Evolutionary conservation across 2,329 filamentous ascomycete species (phyloP).

Genomic region (Aspergillus sp.): DNA sequence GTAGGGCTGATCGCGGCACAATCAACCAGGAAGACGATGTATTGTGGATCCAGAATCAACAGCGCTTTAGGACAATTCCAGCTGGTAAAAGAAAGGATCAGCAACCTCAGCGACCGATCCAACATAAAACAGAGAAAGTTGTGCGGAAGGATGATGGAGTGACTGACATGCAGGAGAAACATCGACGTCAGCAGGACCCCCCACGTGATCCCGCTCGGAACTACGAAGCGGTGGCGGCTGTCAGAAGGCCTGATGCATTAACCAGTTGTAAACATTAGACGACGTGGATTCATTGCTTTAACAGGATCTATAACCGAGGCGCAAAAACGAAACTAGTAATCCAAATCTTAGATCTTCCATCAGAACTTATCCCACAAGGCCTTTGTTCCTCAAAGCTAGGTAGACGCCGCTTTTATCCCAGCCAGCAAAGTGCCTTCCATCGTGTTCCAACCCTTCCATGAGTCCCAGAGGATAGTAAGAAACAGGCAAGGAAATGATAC

Average conservation of each 20-base stretch:
- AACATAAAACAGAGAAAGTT: too few species aligned
- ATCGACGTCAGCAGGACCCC: constrained; percentile 15
- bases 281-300: not conserved
- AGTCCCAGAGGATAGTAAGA: constrained; percentile 15
- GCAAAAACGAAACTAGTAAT: constrained; percentile 4
- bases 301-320: not conserved
- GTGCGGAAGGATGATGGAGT: not conserved
- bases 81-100: too few species aligned
- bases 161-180: not conserved
- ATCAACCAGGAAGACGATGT: too few species aligned
- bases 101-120: too few species aligned
- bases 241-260: too few species aligned
- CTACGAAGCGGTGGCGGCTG: not conserved
- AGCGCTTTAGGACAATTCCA: too few species aligned
- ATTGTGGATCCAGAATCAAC: too few species aligned
- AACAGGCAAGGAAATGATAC: constrained; percentile 12
- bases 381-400: constrained; percentile 13
- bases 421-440: constrained; percentile 10
- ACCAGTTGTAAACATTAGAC: not conserved
- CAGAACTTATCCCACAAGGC: constrained; percentile 7
- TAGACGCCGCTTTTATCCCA: constrained; percentile 17
- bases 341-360: constrained; percentile 9
- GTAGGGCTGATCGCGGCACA: too few species aligned
- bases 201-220: not conserved
- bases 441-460: constrained; percentile 7